Conservation (phyloP, 176 grass and related monocot species). For the Rhynchospora pubera region DNA sequence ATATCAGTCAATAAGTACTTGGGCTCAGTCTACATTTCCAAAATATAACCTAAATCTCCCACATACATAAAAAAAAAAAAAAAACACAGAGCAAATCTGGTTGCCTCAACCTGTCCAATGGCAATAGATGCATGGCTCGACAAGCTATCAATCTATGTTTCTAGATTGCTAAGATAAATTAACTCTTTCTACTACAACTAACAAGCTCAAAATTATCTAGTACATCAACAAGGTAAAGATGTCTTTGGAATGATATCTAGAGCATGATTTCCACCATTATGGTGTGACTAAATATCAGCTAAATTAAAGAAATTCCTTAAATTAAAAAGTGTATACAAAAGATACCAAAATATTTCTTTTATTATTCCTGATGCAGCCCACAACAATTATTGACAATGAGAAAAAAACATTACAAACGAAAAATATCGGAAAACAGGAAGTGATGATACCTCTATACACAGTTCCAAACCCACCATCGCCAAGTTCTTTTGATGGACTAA, state of each 20-base stretch:
- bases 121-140: background rate
- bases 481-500: conserved; percentile 57
- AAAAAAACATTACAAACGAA: background rate
- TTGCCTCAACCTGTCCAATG: background rate
- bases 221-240: background rate
- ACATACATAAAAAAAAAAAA: too few species aligned
- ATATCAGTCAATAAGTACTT: background rate
- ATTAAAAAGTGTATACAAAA: background rate
- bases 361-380: background rate
- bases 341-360: background rate
- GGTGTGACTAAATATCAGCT: background rate
- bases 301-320: background rate
- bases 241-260: background rate
- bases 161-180: background rate
- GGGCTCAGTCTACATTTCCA: background rate
- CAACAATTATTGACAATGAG: background rate
- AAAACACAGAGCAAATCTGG: background rate
- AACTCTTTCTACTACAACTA: background rate
- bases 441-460: conserved; percentile 65
- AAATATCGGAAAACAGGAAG: background rate
- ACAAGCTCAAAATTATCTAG: background rate
- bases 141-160: background rate
- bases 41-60: background rate
- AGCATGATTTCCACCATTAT: background rate
- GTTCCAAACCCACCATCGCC: conserved; percentile 83